phyloP scores from a whole-genome alignment of 2,329 filamentous ascomycete species.

The Alternaria conjuncta region DNA sequence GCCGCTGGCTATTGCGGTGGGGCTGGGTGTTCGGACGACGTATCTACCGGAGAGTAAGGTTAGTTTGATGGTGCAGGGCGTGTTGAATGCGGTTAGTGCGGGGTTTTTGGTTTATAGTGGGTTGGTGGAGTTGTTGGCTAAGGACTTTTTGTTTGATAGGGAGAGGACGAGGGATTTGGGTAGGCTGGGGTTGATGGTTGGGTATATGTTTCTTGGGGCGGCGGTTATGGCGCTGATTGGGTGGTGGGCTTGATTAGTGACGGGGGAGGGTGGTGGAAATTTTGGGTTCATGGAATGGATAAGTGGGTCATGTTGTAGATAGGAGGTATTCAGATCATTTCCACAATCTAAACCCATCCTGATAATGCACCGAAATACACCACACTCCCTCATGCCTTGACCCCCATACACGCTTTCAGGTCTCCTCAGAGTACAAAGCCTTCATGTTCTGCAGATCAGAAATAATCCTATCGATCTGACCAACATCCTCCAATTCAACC shows the following conservation, averaged over 20 bases:
- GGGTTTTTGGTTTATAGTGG: conserved; percentile 5
- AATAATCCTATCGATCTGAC: conserved; percentile 2
- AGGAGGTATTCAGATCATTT: background rate
- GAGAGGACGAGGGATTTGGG: conserved; percentile 2
- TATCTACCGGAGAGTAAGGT: conserved; percentile 2
- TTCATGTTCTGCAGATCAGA: background rate
- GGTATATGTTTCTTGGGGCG: conserved; percentile 5
- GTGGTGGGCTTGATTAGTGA: background rate
- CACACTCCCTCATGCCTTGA: background rate
- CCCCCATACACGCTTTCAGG: background rate
- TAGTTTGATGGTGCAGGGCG: conserved; percentile 1
- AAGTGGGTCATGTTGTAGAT: background rate
- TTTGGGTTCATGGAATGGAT: too few species aligned
- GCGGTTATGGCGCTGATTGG: conserved; percentile 5
- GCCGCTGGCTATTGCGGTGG: conserved; percentile 1
- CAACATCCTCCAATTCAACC: background rate
- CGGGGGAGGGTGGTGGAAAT: too few species aligned
- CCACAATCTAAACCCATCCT: background rate
- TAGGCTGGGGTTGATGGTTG: background rate
- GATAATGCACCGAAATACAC: background rate
- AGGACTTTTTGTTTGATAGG: conserved; percentile 7
- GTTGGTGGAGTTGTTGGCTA: conserved; percentile 4
- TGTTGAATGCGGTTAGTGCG: conserved; percentile 8
- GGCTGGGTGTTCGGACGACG: background rate
- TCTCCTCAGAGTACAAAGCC: background rate